Evolutionary conservation across 805 yeast genomes (phyloP), one percentile per base, ranked within the genome.

Genomic region (Pichia pseudocactophila): DNA sequence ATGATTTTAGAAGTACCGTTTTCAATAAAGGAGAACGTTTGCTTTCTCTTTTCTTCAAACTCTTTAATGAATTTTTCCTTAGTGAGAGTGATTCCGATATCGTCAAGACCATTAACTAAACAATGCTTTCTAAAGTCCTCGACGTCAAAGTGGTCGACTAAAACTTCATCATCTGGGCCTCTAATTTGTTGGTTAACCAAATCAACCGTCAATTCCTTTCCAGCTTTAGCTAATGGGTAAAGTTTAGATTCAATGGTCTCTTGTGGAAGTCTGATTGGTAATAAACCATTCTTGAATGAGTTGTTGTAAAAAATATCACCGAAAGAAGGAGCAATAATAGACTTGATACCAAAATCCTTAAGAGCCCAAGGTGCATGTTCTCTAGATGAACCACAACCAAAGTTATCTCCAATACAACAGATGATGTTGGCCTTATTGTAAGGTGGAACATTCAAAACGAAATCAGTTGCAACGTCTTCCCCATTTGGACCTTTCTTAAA

Each of bases 321-420:
- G 55, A 90, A 92, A 0, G 97, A 88, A 44, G 97, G 98, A 6
- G 97, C 97, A 63, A 92, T 89, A 58, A 92, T 84, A 50, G 90
- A 82, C 64, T 84, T 82, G 64, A 92, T 88, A 65, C 98, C 98
- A 58, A 92, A 92, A 67, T 92, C 98, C 57, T 88, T 89, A 52
- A 92, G 74, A 2, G 98, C 97, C 98, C 98, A 92, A 45, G 98
- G 97, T 28, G 98, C 98, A 59, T 92, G 98, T 66, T 92, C 98
- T 75, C 98, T 86, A 2, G 97, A 89, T 33, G 97, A 89, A 57
- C 98, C 98, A 71, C 98, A 92, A 52, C 98, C 98, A 61, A 92
- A 92, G 72, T 92, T 92, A 61, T 86, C 95, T 63, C 98, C 98
- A 34, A 94, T 79, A 46, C 88, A 95, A 53, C 90, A 82, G 51